Evolutionary conservation across 768 basidiomycete genomes (phyloP).

Genomic region (Collybiopsis luxurians): DNA sequence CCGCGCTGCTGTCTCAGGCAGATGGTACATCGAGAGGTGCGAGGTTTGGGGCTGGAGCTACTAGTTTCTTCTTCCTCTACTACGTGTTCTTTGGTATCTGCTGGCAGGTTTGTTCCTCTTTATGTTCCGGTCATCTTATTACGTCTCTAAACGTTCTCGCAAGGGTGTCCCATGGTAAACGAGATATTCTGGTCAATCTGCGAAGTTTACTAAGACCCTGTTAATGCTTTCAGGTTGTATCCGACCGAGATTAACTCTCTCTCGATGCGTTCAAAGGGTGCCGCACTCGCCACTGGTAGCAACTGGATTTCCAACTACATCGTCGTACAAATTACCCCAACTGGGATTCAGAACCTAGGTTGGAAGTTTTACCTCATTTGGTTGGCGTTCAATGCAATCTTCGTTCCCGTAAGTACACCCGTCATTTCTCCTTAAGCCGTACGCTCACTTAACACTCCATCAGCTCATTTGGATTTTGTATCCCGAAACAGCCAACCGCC

Average conservation of each 20-base stretch:
- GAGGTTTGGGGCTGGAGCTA: constrained; percentile 41
- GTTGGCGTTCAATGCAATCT: constrained; percentile 45
- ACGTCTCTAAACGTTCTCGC: neutral
- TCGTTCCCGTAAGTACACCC: constrained; percentile 38
- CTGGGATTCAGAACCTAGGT: constrained; percentile 42
- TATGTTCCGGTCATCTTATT: neutral
- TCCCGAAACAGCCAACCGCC: constrained; percentile 48
- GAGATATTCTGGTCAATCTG: neutral
- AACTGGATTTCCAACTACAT: constrained; percentile 55
- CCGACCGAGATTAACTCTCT: constrained; percentile 51
- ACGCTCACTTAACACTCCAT: no score
- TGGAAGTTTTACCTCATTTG: constrained; percentile 52
- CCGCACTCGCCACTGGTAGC: constrained; percentile 44
- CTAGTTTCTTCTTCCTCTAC: constrained; percentile 48
- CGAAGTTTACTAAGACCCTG: neutral
- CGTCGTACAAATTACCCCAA: constrained; percentile 48
- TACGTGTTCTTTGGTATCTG: constrained; percentile 51
- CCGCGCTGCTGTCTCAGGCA: constrained; percentile 36
- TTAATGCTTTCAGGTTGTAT: constrained; percentile 39
- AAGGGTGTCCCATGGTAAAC: constrained; percentile 4
- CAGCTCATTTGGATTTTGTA: constrained; percentile 46
- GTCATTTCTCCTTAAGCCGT: no score
- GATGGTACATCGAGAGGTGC: constrained; percentile 26
- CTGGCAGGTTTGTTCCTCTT: constrained; percentile 39
- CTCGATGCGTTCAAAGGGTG: constrained; percentile 49